Evolutionary conservation across 352 stramenopile species (phyloP).

Genomic region (Aphanomyces cochlioides): DNA sequence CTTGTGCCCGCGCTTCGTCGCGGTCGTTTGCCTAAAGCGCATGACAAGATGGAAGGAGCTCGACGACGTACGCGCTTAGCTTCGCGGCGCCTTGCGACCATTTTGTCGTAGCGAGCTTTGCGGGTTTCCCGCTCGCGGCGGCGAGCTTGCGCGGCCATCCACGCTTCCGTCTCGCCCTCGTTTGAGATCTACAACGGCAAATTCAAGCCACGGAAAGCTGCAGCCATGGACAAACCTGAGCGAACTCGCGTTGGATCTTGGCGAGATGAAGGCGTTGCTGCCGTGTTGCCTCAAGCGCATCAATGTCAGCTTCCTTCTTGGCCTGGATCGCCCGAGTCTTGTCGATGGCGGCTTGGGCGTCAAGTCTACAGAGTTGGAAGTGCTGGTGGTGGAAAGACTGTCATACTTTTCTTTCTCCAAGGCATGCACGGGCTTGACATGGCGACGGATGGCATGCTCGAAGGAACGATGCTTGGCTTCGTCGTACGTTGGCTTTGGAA

Average conservation of each 20-base stretch:
- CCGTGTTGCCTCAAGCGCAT: conserved; percentile 53
- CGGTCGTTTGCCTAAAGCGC: conserved; percentile 7
- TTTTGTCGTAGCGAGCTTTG: conserved; percentile 52
- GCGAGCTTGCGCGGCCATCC: conserved; percentile 54
- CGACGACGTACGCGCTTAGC: conserved; percentile 39
- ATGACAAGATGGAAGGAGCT: background rate
- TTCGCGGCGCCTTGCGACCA: conserved; percentile 43
- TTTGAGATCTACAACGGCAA: conserved; percentile 24
- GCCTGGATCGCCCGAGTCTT: conserved; percentile 34
- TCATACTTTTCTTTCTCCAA: conserved; percentile 56
- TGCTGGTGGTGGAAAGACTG: background rate
- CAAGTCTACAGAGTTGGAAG: background rate
- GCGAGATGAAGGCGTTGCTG: conserved; percentile 71
- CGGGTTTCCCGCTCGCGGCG: conserved; percentile 58
- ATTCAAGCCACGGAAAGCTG: background rate
- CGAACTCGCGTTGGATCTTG: conserved; percentile 39
- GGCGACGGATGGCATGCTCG: conserved; percentile 60
- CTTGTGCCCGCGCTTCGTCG: background rate
- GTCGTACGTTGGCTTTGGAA: conserved; percentile 59
- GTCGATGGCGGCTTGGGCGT: background rate
- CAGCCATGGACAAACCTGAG: background rate
- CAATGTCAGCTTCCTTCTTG: conserved; percentile 37
- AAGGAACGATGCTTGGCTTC: conserved; percentile 56
- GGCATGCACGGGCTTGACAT: conserved; percentile 46
- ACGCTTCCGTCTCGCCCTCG: conserved; percentile 65